Percentiles rank a stretch among this genome's conserved stretches.
Conservation (phyloP, 1,284 basidiomycete genomes). For the Coriolopsis trogii region DNA sequence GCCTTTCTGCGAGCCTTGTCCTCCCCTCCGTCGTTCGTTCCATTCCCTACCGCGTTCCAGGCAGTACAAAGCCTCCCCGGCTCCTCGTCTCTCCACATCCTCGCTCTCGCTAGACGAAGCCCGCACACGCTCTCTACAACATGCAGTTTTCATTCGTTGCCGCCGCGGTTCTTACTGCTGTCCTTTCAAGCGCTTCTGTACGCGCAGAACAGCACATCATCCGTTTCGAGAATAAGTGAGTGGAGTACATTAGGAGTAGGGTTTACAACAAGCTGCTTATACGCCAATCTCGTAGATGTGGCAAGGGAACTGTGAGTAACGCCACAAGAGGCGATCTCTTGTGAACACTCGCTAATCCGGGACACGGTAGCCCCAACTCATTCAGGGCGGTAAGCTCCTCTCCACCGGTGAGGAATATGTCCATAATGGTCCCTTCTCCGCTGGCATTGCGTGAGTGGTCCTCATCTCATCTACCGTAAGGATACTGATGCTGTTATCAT, state of each 20-base stretch:
- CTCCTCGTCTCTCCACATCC: conserved; percentile 24
- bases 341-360: background rate
- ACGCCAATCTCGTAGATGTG: conserved; percentile 35
- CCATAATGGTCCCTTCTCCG: conserved; percentile 29
- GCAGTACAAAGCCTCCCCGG: conserved; percentile 18
- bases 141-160: conserved; percentile 37
- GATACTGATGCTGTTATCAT: background rate
- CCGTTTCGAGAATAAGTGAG: conserved; percentile 40
- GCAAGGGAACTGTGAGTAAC: conserved; percentile 38
- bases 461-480: background rate
- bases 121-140: conserved; percentile 20
- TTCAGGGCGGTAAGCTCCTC: conserved; percentile 34
- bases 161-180: conserved; percentile 28
- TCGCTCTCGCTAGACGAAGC: conserved; percentile 23
- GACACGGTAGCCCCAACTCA: conserved; percentile 37
- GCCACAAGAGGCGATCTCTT: background rate
- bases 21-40: conserved; percentile 19
- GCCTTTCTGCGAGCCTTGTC: conserved; percentile 15
- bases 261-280: background rate
- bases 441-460: conserved; percentile 38
- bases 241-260: no score
- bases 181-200: conserved; percentile 30
- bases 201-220: conserved; percentile 41
- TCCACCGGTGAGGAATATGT: conserved; percentile 39
- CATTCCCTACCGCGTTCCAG: conserved; percentile 11